Base-by-base conservation (phyloP, 1,284 basidiomycete genomes). In the Exobasidium rhododendri region DNA sequence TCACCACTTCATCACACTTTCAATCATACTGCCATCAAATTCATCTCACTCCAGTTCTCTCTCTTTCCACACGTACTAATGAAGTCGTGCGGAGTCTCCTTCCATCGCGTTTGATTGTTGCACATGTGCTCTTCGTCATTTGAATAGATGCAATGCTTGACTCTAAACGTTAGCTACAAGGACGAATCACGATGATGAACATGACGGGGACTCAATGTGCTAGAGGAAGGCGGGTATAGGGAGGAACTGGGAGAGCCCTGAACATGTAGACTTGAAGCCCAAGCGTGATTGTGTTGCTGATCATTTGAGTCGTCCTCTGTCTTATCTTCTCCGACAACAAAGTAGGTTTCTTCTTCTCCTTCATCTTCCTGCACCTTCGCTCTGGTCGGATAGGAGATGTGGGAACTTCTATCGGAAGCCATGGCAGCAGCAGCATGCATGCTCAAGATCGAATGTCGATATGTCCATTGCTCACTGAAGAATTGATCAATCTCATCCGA, bases 381-480 rank as follows among this genome's bases (percentile, higher is more conserved):
- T n/a, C n/a, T n/a, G n/a, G n/a, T 40, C 17, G 7, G 35, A 17
- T 40, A 40, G 35, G 35, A 17, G 17, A 40, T 40, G 35, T 40
- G 17, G 35, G 35, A 40, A 40, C 17, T 40, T 40, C 35, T 40
- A 40, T 40, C 17, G 35, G 35, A 40, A 40, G 35, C 35, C 35
- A 40, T 40, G 35, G 35, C 35, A 40, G 35, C 2, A 40, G 62
- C 62, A 24, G 62, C 62, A 50, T 63, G 62, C 62, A 63, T 61
- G 22, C 31, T 29, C 22, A 61, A 24, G 35, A 63, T 63, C 10
- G 26, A 30, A 35, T 63, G 58, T 17, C 62, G 43, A 44, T 55
- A 63, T 6, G 58, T 63, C 62, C 62, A 63, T 31, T 63, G 62
- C 30, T 63, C 62, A 35, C 51, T 47, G 31, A 63, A 63, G 60